phyloP scores from a whole-genome alignment of 495 filamentous ascomycete species.

The Stereocaulon alpinum region DNA sequence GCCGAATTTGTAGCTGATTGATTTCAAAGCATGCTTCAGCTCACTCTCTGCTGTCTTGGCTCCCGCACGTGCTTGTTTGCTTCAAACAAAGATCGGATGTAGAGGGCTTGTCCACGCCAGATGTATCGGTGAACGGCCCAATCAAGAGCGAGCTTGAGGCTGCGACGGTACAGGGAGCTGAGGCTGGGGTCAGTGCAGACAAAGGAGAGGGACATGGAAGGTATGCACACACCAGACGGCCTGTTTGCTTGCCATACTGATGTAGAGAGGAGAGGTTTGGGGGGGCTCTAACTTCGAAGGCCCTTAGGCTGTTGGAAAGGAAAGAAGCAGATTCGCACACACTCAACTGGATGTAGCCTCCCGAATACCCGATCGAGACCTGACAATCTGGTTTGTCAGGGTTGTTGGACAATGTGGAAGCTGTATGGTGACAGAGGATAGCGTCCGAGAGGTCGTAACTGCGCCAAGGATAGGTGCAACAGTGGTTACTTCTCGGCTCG shows the following conservation, averaged over 20 bases:
- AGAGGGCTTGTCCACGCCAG: slow-evolving; percentile 91
- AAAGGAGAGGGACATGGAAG: not conserved
- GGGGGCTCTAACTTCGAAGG: not conserved
- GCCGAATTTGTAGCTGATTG: not conserved
- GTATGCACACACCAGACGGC: slow-evolving; percentile 19
- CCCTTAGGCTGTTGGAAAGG: not conserved
- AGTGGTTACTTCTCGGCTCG: not conserved
- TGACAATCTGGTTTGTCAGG: no score
- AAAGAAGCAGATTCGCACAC: not conserved
- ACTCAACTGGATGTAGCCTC: not conserved
- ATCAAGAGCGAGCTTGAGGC: slow-evolving; percentile 83
- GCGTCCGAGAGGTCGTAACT: not conserved
- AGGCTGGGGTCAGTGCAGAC: not conserved
- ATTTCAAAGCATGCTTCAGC: slow-evolving; percentile 2
- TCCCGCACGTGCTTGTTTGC: slow-evolving; percentile 81
- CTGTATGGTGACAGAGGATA: not conserved
- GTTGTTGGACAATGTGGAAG: not conserved
- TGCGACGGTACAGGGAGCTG: slow-evolving; percentile 88
- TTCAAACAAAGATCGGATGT: slow-evolving; percentile 92
- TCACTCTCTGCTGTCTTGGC: slow-evolving; percentile 77
- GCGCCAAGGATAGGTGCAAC: not conserved
- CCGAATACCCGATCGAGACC: not conserved
- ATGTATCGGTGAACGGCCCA: slow-evolving; percentile 85
- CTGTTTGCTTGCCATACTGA: slow-evolving; percentile 25
- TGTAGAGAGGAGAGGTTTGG: not conserved